Evolutionary conservation across 1,284 basidiomycete genomes (phyloP), one percentile per base, ranked within the genome.

Genomic region (Phylloboletellus chloephorus): DNA sequence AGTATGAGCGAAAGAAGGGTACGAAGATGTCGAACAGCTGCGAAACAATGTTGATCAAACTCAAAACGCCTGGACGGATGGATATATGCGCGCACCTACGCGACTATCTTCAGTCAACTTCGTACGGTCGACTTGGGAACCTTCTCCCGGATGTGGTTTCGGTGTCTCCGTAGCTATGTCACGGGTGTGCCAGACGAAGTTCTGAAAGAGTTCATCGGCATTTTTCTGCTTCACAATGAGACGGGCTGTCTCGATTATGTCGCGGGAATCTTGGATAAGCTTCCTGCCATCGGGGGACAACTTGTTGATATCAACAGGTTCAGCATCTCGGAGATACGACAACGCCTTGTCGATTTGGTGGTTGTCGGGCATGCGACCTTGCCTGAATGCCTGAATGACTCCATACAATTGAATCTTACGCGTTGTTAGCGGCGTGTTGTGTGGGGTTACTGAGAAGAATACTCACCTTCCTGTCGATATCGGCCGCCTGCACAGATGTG

Each of bases 191-290:
- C 79, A 92, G 32, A 91, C 63, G 50, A 92, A 92, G 51, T 86
- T 81, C 63, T 94, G 92, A 63, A 95, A 74, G 29, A 94, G 73
- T 67, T 95, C 90, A 56, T 94, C 92, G 19, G 73, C 69, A 64
- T 96, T 96, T 76, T 95, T 95, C 55, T 85, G 71, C 37, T 68
- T 55, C 15, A 94, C 78, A 43, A 92, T 81, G 26, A 73, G 56
- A 19, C 82, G 76, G 0, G 78, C 68, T 5, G 86, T 87, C 48
- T 78, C 74, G 45, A 90, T 72, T 55, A 91, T 82, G 36, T 85
- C 76, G 30, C 79, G 76, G 12, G 76, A 65, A 57, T 95, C 90
- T 41, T 79, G 68, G 33, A 93, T 68, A 48, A 97, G 79, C 47
- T 76, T 77, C 51, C 74, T 73, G 40, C 91, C 91, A 10, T 90